A percentile compares a stretch with the other conserved stretches of the same genome.
Conservation (phyloP, 2,329 filamentous ascomycete species). For the Ophiocordyceps camponoti-floridani region DNA sequence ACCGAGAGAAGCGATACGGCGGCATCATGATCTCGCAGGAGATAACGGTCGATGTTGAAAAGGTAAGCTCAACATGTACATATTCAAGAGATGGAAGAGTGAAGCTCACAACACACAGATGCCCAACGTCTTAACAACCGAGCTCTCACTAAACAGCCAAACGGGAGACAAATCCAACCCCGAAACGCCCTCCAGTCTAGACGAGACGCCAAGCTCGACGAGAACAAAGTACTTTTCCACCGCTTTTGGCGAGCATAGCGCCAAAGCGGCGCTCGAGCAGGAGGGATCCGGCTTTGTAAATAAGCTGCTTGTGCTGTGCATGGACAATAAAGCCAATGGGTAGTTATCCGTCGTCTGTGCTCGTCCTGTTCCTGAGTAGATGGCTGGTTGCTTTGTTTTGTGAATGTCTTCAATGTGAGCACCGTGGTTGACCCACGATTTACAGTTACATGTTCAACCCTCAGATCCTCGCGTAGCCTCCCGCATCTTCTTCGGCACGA, state of each 20-base stretch:
- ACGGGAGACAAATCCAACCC: neutral
- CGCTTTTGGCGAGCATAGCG: slow-evolving; percentile 3
- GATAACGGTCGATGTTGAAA: slow-evolving; percentile 32
- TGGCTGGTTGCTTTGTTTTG: no score
- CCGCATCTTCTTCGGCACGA: no score
- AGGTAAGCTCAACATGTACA: slow-evolving; percentile 1
- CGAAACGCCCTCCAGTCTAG: neutral
- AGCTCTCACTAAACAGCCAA: neutral
- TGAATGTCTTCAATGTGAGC: neutral
- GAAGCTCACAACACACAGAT: neutral
- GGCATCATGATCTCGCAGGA: slow-evolving; percentile 47
- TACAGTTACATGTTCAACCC: no score
- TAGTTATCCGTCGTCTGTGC: neutral
- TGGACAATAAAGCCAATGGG: slow-evolving; percentile 2
- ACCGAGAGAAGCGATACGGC: slow-evolving; percentile 18
- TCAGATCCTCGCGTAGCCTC: no score
- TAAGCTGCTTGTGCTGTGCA: slow-evolving; percentile 6
- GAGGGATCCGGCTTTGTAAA: slow-evolving; percentile 5
- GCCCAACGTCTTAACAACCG: neutral
- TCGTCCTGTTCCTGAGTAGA: neutral
- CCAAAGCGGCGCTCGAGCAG: neutral
- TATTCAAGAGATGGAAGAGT: neutral
- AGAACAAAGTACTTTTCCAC: slow-evolving; percentile 2
- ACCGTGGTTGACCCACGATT: no score
- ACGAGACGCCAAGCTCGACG: neutral